Percentiles rank a stretch among this genome's conserved stretches.
phyloP scores from a whole-genome alignment of 208 protist genomes.

The Crithidia mellificae region DNA sequence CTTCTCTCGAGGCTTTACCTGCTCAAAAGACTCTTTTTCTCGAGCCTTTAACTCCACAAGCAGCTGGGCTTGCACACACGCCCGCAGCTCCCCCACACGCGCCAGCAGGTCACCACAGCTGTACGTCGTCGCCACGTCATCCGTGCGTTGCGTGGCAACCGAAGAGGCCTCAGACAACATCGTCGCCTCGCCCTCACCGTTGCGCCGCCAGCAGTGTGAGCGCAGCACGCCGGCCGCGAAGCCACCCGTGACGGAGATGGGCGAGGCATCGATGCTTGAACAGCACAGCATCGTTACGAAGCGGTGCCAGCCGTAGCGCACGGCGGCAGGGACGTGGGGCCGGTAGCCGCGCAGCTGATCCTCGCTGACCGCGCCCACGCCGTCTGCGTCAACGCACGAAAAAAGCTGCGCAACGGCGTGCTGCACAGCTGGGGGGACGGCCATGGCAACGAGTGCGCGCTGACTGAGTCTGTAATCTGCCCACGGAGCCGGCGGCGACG shows the following conservation, averaged over 20 bases:
- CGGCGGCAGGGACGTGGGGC: conserved; percentile 23
- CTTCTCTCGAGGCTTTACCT: background rate
- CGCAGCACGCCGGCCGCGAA: conserved; percentile 18
- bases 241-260: conserved; percentile 6
- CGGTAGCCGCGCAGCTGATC: conserved; percentile 35
- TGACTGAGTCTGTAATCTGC: background rate
- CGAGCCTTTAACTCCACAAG: conserved; percentile 7
- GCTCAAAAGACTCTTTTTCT: background rate
- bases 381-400: conserved; percentile 7
- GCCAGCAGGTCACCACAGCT: conserved; percentile 15
- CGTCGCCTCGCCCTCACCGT: background rate
- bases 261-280: background rate
- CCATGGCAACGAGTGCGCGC: conserved; percentile 20
- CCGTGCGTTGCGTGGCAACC: conserved; percentile 19
- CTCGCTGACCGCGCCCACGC: conserved; percentile 21
- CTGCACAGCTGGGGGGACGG: conserved; percentile 29
- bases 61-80: conserved; percentile 31
- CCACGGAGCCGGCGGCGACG: background rate
- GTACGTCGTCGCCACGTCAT: conserved; percentile 21
- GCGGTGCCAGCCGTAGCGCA: conserved; percentile 34
- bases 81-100: conserved; percentile 28
- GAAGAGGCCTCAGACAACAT: conserved; percentile 2
- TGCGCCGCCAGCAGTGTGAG: conserved; percentile 28
- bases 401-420: conserved; percentile 34
- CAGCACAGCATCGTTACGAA: conserved; percentile 34